These are phyloP conservation scores for Phaeosphaeriaceae sp. DNA, from an alignment of 2,329 filamentous ascomycete species.

Conservation along the genomic window DNA sequence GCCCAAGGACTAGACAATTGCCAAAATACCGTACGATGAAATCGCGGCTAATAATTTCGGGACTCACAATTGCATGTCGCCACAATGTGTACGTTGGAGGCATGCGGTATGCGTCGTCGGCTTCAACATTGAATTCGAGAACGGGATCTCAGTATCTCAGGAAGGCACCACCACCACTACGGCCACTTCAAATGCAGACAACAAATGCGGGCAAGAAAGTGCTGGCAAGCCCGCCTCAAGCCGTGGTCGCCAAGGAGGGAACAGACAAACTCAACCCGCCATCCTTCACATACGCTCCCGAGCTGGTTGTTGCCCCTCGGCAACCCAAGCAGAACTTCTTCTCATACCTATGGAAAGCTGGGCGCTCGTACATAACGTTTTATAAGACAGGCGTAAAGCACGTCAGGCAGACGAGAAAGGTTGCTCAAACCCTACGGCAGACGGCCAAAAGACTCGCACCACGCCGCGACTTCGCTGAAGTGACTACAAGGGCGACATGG, in stretches of 20 bases:
- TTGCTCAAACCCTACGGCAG: conserved; percentile 53
- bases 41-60: conserved; percentile 23
- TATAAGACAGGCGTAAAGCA: conserved; percentile 85
- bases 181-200: conserved; percentile 1
- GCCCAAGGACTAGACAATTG: background rate
- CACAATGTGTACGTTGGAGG: conserved; percentile 9
- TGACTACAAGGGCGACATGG: conserved; percentile 68
- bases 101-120: conserved; percentile 11
- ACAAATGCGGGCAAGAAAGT: background rate
- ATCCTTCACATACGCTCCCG: conserved; percentile 72
- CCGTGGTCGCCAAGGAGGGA: conserved; percentile 11
- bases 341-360: conserved; percentile 65
- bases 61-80: conserved; percentile 9
- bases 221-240: too few relatives aligned
- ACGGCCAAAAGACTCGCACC: conserved; percentile 23
- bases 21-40: conserved; percentile 22
- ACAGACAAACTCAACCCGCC: conserved; percentile 69
- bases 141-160: background rate
- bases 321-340: conserved; percentile 54
- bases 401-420: conserved; percentile 70
- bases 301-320: conserved; percentile 67
- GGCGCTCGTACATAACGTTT: conserved; percentile 79
- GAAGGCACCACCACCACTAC: background rate
- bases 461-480: background rate
- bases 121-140: conserved; percentile 9